A percentile compares a stretch with the other conserved stretches of the same genome.
Conservation (phyloP, 768 basidiomycete species). For the Xerocomellus amylosporus region DNA sequence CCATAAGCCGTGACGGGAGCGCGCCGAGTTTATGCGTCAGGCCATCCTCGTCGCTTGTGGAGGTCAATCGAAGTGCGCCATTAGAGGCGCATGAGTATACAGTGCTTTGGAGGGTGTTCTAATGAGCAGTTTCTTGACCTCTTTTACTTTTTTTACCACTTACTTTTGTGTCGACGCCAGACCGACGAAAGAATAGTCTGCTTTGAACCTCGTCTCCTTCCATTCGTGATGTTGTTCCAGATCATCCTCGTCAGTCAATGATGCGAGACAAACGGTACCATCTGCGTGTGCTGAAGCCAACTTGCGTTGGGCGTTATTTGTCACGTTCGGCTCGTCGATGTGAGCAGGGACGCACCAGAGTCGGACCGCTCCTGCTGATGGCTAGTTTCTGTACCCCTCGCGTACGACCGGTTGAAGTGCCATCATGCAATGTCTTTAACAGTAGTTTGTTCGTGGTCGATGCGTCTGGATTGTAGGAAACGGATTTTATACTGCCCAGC, state of each 20-base stretch:
- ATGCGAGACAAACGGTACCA: slow-evolving; percentile 49
- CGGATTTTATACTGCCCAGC: slow-evolving; percentile 68
- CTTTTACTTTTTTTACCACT: slow-evolving; percentile 14
- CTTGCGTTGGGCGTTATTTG: slow-evolving; percentile 48
- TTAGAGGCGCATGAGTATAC: slow-evolving; percentile 73
- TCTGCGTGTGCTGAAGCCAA: slow-evolving; percentile 62
- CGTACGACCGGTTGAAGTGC: slow-evolving; percentile 31
- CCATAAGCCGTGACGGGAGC: slow-evolving; percentile 67
- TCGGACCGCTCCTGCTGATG: slow-evolving; percentile 28
- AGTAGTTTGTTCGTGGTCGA: slow-evolving; percentile 35
- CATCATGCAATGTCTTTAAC: slow-evolving; percentile 36
- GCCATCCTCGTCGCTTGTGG: slow-evolving; percentile 26
- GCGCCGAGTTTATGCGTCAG: slow-evolving; percentile 34
- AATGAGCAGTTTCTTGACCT: slow-evolving; percentile 1
- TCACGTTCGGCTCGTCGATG: slow-evolving; percentile 13
- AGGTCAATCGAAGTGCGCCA: slow-evolving; percentile 61
- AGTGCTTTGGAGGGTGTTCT: slow-evolving; percentile 23
- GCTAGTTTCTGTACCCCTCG: slow-evolving; percentile 42
- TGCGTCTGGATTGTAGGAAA: slow-evolving; percentile 40
- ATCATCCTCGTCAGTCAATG: slow-evolving; percentile 40
- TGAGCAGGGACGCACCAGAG: slow-evolving; percentile 37
- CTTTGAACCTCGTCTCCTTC: slow-evolving; percentile 60
- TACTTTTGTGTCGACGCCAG: slow-evolving; percentile 51
- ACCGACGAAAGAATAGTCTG: slow-evolving; percentile 59
- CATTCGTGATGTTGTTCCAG: slow-evolving; percentile 48